Base-by-base conservation (phyloP, 2,329 filamentous ascomycete species). In the Pleomassaria siparia region DNA sequence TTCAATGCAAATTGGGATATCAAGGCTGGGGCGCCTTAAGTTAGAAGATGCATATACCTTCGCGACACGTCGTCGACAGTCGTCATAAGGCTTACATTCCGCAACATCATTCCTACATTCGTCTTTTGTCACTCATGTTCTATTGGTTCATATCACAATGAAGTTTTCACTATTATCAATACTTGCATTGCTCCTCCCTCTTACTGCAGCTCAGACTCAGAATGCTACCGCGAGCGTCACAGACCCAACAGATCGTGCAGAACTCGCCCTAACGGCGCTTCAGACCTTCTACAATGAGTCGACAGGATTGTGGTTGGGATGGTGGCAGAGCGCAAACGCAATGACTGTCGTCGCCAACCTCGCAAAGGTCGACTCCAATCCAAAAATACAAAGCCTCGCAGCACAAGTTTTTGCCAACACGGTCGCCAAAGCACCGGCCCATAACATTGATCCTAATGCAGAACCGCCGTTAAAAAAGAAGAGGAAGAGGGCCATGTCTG, bases 301-400 rank as follows among this genome's bases (percentile, higher is more conserved):
- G 4, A 82, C 76, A 1, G 86, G 87, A 3, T 72, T 87, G 11
- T 89, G 84, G 83, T 70, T 81, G 45, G 78, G 79, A n/a, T 90
- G 87, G 87, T 90, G 87, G 87, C 88, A 89, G 61, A 79, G 80
- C 44, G 87, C 81, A 36, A 89, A 88, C 61, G 77, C 78, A 47
- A 72, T 89, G 49, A 87, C 84, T 0, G 78, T 77, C 2, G 67
- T 89, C 15, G 80, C 77, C 43, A 82, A 88, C 46, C 67, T 81
- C 20, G 73, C 74, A 7, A 60, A 64, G 44, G 49, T 50, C 16
- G 56, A 63, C 30, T 49, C 60, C 5, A 64, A 66, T 1, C 40
- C 40, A 70, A 22, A 70, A 73, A 46, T 58, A 56, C 36, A 67
- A 54, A 15, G 67, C 68, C 44, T 68, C 0, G 74, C 71, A 2